Evolutionary conservation across 805 yeast genomes (phyloP), one percentile per base, ranked within the genome.

Genomic region (Helenozyma baotianmanensis): DNA sequence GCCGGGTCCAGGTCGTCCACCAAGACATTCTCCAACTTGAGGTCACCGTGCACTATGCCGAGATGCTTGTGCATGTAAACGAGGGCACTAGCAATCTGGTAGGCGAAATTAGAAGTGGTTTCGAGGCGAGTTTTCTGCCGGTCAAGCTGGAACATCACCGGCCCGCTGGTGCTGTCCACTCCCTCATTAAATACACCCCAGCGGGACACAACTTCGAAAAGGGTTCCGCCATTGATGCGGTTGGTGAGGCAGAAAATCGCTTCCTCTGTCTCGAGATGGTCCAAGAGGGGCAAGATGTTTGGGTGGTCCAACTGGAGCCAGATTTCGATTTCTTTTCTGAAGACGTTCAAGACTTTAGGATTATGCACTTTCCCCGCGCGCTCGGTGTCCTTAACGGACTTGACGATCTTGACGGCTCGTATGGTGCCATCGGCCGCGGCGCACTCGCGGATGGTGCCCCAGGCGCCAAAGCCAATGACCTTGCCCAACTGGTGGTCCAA

Each of bases 381-480:
- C 12, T 48, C 56, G 6, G 40, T 16, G 14, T 52, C 54, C 19
- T 48, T 40, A 24, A 44, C 37, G 23, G 64, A 54, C 38, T 68
- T 69, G 17, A 78, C 78, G 29, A 74, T 70, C 53, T 83, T 83
- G 43, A 82, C 75, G 1, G 92, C 94, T 34, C 53, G 50, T 3
- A 59, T 50, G 9, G 40, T 62, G 45, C 65, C 63, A 23, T 42
- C 43, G n/a, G 45, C 40, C 4, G 55, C 51, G 7, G 50, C 55
- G 42, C 90, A 83, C 52, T 83, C 90, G 37, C 95, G 64, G 9
- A 88, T 81, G 18, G 80, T 72, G 9, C 96, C 95, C 82, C 92
- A 89, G 0, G 95, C 94, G 10, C 97, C 96, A 52, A 75, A 76
- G 1, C 96, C 96, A 40, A 87, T 80, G 9, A 81, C 72, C 45